Evolutionary conservation across 805 yeast species (phyloP).

Genomic region (Saccharomycopsis selenospora): DNA sequence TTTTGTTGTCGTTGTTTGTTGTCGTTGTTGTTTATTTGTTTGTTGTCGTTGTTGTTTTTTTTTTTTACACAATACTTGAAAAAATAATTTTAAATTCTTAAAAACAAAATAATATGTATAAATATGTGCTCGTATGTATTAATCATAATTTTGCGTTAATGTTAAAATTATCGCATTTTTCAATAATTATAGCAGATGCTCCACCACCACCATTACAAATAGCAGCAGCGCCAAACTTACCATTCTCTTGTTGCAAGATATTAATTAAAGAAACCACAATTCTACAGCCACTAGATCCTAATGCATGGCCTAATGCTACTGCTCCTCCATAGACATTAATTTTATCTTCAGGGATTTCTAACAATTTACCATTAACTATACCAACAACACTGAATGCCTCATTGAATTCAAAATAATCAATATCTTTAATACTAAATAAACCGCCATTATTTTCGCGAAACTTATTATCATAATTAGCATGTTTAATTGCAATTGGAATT

Average conservation of each 20-base stretch:
- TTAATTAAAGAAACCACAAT: constrained; percentile 77
- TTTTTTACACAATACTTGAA: too few species aligned
- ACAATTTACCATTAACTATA: constrained; percentile 70
- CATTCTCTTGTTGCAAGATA: constrained; percentile 75
- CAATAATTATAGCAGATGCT: constrained; percentile 87
- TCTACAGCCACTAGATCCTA: constrained; percentile 95
- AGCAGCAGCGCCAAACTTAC: constrained; percentile 88
- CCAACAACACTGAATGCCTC: constrained; percentile 98
- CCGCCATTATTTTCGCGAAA: too few species aligned
- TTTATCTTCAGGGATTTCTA: constrained; percentile 55
- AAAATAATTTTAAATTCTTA: too few species aligned
- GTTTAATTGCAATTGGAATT: constrained; percentile 89
- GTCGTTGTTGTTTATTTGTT: too few species aligned
- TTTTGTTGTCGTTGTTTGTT: too few species aligned
- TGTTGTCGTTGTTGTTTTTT: too few species aligned
- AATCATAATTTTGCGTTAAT: neutral
- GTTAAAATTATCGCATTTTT: constrained; percentile 35
- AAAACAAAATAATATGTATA: too few species aligned
- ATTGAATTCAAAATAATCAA: constrained; percentile 91
- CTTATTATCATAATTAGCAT: constrained; percentile 41
- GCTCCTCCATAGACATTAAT: constrained; percentile 93
- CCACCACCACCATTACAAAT: constrained; percentile 99
- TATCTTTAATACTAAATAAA: constrained; percentile 46
- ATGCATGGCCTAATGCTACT: constrained; percentile 90
- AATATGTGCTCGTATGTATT: constrained; percentile 1